These are phyloP conservation scores for Aspergillus bertholletiae DNA, from an alignment of 495 filamentous ascomycete genomes.

Conservation along the genomic window DNA sequence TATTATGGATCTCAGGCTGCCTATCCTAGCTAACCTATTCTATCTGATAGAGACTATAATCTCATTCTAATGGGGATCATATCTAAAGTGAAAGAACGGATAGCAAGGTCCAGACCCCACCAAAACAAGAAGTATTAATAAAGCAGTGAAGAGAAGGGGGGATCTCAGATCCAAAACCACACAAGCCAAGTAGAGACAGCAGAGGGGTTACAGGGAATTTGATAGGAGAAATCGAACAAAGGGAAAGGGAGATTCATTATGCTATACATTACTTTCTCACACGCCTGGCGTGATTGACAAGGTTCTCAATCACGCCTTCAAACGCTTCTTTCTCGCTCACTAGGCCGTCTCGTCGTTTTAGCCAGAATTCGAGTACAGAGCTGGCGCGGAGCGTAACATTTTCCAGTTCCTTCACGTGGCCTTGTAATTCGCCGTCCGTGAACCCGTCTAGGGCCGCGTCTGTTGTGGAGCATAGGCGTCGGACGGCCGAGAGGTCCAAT, in stretches of 20 bases:
- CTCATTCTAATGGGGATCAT: neutral
- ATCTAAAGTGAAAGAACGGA: neutral
- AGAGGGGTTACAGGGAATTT: neutral
- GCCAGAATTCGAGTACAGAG: constrained; percentile 84
- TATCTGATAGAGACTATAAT: neutral
- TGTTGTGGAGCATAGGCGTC: constrained; percentile 76
- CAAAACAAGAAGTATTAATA: neutral
- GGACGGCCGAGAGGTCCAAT: constrained; percentile 74
- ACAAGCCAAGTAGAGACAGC: neutral
- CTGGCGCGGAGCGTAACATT: constrained; percentile 64
- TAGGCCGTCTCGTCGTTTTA: constrained; percentile 76
- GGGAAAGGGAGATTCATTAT: neutral
- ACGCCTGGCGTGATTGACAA: constrained; percentile 91
- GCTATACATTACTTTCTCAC: constrained; percentile 59
- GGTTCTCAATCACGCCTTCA: constrained; percentile 95
- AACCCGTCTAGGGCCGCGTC: constrained; percentile 74
- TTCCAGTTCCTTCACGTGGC: constrained; percentile 70
- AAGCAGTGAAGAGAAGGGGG: neutral
- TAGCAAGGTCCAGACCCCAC: neutral
- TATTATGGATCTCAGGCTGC: neutral
- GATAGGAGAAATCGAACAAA: neutral
- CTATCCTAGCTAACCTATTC: neutral
- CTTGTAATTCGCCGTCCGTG: constrained; percentile 68
- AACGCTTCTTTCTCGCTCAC: constrained; percentile 91
- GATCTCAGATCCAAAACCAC: neutral